Conservation (phyloP, 371 early-diverging fungal species). For the Haplosporangium sp. region DNA sequence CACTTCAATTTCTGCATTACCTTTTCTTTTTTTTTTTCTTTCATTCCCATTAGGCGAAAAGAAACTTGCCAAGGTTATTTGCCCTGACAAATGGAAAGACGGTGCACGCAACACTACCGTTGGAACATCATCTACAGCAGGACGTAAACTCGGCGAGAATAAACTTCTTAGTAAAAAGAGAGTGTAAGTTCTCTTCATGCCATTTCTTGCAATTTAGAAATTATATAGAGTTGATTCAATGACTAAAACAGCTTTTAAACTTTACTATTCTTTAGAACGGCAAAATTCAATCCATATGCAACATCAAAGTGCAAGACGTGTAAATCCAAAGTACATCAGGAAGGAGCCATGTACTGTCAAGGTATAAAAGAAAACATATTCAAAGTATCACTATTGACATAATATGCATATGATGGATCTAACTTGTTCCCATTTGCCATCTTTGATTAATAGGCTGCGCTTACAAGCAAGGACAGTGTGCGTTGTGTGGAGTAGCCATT, state of each 20-base stretch:
- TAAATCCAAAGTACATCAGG: constrained; percentile 49
- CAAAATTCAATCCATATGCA: constrained; percentile 56
- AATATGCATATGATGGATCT: no score
- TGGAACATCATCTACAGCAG: constrained; percentile 39
- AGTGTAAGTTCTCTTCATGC: constrained; percentile 26
- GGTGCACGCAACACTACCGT: constrained; percentile 52
- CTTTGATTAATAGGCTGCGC: constrained; percentile 34
- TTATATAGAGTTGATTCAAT: background rate
- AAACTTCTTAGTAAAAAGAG: constrained; percentile 54
- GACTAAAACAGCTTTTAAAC: background rate
- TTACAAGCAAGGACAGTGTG: constrained; percentile 54
- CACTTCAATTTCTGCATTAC: background rate
- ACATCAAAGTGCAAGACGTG: constrained; percentile 52
- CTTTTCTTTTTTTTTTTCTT: background rate
- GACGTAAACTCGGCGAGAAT: constrained; percentile 52
- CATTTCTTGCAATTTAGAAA: no score
- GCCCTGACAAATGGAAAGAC: constrained; percentile 54
- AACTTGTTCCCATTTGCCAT: background rate
- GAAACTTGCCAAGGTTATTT: constrained; percentile 51
- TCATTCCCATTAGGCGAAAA: constrained; percentile 44
- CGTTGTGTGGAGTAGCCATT: constrained; percentile 48
- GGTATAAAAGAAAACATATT: constrained; percentile 12
- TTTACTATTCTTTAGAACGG: constrained; percentile 22
- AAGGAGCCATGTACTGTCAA: constrained; percentile 54
- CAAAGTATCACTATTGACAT: background rate